Conservation (phyloP, 768 basidiomycete genomes). For the Boletus vinaceobasis region DNA sequence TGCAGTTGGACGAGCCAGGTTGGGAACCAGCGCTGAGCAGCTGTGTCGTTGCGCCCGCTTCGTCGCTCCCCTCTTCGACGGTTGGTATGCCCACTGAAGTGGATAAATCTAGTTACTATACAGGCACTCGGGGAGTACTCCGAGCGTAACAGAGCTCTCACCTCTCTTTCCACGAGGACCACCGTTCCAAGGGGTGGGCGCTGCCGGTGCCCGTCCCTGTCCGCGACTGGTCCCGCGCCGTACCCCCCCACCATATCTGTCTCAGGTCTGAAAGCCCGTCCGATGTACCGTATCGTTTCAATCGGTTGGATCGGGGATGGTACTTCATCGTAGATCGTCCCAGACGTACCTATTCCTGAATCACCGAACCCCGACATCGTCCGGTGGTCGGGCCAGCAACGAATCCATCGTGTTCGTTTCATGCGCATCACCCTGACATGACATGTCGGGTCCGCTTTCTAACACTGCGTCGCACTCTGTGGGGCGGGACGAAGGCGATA, state of each 20-base stretch:
- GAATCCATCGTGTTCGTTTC: background rate
- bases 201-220: background rate
- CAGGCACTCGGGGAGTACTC: background rate
- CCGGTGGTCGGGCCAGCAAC: background rate
- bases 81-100: background rate
- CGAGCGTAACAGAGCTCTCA: constrained; percentile 15
- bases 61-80: background rate
- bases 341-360: background rate
- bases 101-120: background rate
- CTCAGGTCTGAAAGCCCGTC: constrained; percentile 1
- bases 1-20: background rate
- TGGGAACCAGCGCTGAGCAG: background rate
- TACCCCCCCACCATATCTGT: constrained; percentile 1
- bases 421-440: background rate
- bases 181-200: background rate
- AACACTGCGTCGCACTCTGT: background rate
- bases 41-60: background rate
- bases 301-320: constrained; percentile 6
- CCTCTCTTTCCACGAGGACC: background rate
- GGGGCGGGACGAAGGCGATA: background rate
- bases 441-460: background rate
- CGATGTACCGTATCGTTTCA: background rate
- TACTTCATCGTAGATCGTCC: background rate
- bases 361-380: background rate
- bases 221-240: background rate